A percentile compares a stretch with the other conserved stretches of the same genome.
phyloP scores from a whole-genome alignment of 2,329 filamentous ascomycete species.

The Ophiostoma angusticollis region DNA sequence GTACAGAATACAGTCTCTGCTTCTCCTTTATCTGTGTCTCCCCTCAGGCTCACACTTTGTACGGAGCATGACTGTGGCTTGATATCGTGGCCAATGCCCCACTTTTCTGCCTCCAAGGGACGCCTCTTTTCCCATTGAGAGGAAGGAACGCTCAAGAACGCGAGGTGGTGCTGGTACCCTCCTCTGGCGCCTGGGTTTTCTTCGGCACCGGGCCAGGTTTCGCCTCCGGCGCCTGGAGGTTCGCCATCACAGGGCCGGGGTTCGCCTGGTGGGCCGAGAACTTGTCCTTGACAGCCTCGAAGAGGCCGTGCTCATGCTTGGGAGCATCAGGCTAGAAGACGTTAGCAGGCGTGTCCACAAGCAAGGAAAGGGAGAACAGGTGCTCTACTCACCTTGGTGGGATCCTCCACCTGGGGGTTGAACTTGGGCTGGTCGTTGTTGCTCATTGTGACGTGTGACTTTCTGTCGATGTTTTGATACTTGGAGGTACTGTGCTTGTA shows the following conservation, averaged over 20 bases:
- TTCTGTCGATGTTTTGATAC: neutral
- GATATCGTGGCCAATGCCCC: too few species aligned
- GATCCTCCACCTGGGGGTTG: conserved; percentile 16
- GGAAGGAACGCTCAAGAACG: too few species aligned
- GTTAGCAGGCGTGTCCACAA: neutral
- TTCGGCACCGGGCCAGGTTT: too few species aligned
- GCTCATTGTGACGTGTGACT: conserved; percentile 6
- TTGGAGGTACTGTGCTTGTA: conserved; percentile 1
- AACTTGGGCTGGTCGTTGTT: conserved; percentile 16
- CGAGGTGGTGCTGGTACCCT: too few species aligned
- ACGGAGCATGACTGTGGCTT: too few species aligned
- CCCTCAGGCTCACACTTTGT: too few species aligned
- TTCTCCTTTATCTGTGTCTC: too few species aligned
- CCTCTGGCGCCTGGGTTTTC: too few species aligned
- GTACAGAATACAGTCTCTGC: too few species aligned
- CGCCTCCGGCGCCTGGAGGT: conserved; percentile 39
- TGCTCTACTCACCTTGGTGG: conserved; percentile 14
- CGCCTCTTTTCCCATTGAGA: too few species aligned
- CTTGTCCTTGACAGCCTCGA: conserved; percentile 28
- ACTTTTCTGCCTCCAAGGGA: too few species aligned
- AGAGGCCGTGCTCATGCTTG: conserved; percentile 24
- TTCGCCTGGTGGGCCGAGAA: conserved; percentile 40
- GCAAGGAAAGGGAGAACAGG: neutral
- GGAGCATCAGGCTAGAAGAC: conserved; percentile 13
- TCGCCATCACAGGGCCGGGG: conserved; percentile 46